Evolutionary conservation across 23 red algal genomes (phyloP).

Genomic region (Gracilaria vermiculophylla): DNA sequence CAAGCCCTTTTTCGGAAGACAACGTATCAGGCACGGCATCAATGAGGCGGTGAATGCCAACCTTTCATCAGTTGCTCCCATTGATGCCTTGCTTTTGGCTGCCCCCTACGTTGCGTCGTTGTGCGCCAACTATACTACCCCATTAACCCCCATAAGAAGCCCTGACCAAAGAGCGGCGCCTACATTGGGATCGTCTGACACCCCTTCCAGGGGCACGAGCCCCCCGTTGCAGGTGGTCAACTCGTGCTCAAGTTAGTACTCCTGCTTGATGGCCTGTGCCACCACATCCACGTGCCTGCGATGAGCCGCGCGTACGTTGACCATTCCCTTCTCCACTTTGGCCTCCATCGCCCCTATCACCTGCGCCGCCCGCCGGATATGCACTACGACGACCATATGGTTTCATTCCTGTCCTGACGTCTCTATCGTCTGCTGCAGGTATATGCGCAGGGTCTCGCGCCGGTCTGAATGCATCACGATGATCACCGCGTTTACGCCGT

Average conservation of each 20-base stretch:
- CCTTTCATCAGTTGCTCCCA: conserved; percentile 87
- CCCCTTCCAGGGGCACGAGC: conserved; percentile 86
- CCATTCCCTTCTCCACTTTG: conserved; percentile 69
- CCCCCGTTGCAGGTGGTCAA: conserved; percentile 22
- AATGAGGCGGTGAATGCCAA: conserved; percentile 46
- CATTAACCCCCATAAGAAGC: conserved; percentile 81
- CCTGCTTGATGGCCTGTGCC: conserved; percentile 53
- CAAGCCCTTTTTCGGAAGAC: conserved; percentile 63
- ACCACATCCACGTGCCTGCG: conserved; percentile 89
- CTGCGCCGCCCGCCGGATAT: conserved; percentile 25
- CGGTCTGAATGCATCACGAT: conserved; percentile 50
- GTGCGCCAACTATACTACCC: conserved; percentile 59
- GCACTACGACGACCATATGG: conserved; percentile 3
- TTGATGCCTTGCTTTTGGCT: conserved; percentile 80
- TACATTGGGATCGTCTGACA: conserved; percentile 85
- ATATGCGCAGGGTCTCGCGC: conserved; percentile 50
- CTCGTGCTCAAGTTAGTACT: conserved; percentile 35
- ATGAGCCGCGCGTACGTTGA: conserved; percentile 77
- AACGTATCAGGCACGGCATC: conserved; percentile 71
- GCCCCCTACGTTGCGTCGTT: conserved; percentile 72
- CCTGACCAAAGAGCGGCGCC: conserved; percentile 79
- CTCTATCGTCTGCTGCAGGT: conserved; percentile 29
- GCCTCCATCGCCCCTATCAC: not conserved
- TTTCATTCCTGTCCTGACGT: conserved; percentile 11
- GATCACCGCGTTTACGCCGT: conserved; percentile 83